Evolutionary conservation across 345 rosid species (phyloP), one percentile per base, ranked within the genome.

Genomic region (Eucalyptus coolabah): DNA sequence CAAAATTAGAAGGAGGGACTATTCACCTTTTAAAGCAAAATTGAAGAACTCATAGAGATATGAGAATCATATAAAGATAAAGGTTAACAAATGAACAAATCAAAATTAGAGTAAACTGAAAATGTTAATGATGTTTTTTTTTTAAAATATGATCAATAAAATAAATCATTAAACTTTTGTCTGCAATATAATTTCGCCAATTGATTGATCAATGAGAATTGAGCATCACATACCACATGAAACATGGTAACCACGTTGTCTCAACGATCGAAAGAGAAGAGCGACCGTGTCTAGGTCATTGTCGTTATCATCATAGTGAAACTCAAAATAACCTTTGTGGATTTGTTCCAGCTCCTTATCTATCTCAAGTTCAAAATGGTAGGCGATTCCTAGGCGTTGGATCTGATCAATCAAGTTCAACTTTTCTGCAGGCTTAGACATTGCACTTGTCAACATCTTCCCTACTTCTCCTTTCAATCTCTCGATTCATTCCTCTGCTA

Each of bases 201-300:
- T 14, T 10, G 17, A 56, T 89, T 5, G 30, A 63, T 54, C 15
- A 45, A 8, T 11, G 17, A 24, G 47, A 10, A 21, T 40, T 40
- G 28, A 17, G 86, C 19, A 10, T n/a, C 6, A 81, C 87, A 72
- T 88, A 93, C 92, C 91, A 30, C 86, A 54, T 9, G 90, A 82
- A 86, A 83, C 80, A 34, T 21, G 30, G 7, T 88, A 54, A 32
- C 92, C 93, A 17, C 89, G 90, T 42, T 92, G 91, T 37, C 93
- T 89, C 16, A 92, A 89, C 21, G 91, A 83, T 16, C 94, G 89
- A 53, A 92, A 93, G 19, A 45, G 87, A 50, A 92, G 91, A 15
- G 93, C 86, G 40, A 86, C 54, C 2, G 28, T 50, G 53, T 80
- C 50, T 4, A 93, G 92, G 37, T 90, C 89, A 21, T 34, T 28